These are phyloP conservation scores for Xanthoconium separans DNA, from an alignment of 1,284 basidiomycete species.

Conservation along the genomic window DNA sequence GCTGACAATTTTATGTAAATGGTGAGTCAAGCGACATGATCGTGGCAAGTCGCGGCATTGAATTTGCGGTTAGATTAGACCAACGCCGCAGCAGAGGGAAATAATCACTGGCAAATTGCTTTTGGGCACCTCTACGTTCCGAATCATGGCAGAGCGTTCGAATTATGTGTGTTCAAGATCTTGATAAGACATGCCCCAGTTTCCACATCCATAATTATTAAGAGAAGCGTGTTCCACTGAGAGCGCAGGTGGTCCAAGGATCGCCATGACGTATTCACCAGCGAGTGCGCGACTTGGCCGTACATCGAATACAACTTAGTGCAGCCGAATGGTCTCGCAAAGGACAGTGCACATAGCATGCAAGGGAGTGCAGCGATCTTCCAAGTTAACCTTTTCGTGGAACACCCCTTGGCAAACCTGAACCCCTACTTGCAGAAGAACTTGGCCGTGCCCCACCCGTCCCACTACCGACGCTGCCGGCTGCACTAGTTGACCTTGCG, in stretches of 20 bases:
- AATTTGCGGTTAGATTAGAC: too few relatives aligned
- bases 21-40: not conserved
- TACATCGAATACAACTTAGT: not conserved
- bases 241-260: not conserved
- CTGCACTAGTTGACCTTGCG: constrained; percentile 29
- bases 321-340: not conserved
- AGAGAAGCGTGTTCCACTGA: constrained; percentile 3
- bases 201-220: constrained; percentile 2
- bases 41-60: too few relatives aligned
- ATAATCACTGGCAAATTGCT: too few relatives aligned
- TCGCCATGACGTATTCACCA: not conserved
- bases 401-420: constrained; percentile 26
- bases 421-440: constrained; percentile 27
- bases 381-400: constrained; percentile 24
- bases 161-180: too few relatives aligned
- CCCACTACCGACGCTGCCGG: constrained; percentile 21
- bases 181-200: too few relatives aligned
- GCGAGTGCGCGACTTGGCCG: not conserved
- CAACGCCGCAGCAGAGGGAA: too few relatives aligned
- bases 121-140: too few relatives aligned
- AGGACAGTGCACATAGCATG: not conserved
- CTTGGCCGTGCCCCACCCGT: constrained; percentile 23
- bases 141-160: too few relatives aligned
- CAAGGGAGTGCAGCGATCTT: not conserved
- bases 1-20: too few relatives aligned